phyloP scores from a whole-genome alignment of 495 filamentous ascomycete genomes.

The Cetradonia linearis region DNA sequence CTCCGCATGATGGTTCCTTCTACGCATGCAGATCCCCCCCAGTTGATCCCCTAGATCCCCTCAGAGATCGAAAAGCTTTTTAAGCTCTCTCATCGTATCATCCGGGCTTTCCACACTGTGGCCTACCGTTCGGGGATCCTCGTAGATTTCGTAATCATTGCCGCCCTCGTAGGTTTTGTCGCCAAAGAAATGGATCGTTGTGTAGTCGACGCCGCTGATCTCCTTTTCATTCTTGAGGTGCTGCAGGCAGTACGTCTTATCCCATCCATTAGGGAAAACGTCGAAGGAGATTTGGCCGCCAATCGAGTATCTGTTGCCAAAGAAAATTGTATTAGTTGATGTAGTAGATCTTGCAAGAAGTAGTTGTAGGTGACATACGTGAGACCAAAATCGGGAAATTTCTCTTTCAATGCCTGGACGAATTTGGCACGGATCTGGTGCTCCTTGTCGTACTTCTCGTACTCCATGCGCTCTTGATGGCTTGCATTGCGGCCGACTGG shows the following conservation, averaged over 20 bases:
- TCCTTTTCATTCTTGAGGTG: constrained; percentile 77
- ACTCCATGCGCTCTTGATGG: constrained; percentile 67
- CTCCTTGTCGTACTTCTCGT: constrained; percentile 63
- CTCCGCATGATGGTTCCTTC: neutral
- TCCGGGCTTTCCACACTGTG: constrained; percentile 72
- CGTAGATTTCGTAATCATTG: constrained; percentile 91
- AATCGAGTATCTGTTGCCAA: constrained; percentile 65
- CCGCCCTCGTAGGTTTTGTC: constrained; percentile 85
- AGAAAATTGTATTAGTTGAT: constrained; percentile 11
- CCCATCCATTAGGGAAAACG: constrained; percentile 93
- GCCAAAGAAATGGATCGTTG: constrained; percentile 92
- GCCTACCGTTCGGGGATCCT: constrained; percentile 68
- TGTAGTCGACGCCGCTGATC: constrained; percentile 56
- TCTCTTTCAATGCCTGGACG: constrained; percentile 62
- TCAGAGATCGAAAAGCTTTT: constrained; percentile 67
- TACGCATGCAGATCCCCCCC: neutral
- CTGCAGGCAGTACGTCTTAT: constrained; percentile 94
- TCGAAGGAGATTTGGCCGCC: constrained; percentile 98
- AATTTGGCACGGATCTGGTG: constrained; percentile 63
- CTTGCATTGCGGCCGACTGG: constrained; percentile 89
- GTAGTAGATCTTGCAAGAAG: neutral
- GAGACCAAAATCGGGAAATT: constrained; percentile 72
- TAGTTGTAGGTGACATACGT: constrained; percentile 50
- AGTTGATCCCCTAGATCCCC: neutral
- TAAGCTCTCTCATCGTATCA: constrained; percentile 68